A percentile compares a stretch with the other conserved stretches of the same genome.
These are phyloP conservation scores for Madurella mycetomatis DNA, from an alignment of 2,329 filamentous ascomycete species.

Conservation along the genomic window DNA sequence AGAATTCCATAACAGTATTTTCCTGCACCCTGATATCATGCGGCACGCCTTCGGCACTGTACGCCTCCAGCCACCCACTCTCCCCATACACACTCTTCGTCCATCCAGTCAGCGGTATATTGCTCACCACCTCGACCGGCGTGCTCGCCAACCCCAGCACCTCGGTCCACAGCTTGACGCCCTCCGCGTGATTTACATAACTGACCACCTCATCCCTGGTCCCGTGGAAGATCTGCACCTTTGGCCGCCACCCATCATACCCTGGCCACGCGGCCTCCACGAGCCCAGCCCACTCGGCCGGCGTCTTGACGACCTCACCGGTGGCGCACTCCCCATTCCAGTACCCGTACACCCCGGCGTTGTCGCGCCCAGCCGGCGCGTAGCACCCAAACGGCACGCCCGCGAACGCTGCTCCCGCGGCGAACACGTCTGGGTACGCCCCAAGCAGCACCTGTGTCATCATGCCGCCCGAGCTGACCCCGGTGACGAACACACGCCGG, in stretches of 20 bases:
- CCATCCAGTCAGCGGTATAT: conserved; percentile 36
- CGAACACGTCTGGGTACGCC: conserved; percentile 50
- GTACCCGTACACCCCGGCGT: conserved; percentile 30
- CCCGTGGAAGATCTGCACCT: conserved; percentile 56
- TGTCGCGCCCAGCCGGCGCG: conserved; percentile 28
- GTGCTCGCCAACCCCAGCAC: conserved; percentile 33
- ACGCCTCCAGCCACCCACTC: conserved; percentile 37
- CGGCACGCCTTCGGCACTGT: conserved; percentile 35
- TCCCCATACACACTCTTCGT: conserved; percentile 35
- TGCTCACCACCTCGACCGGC: conserved; percentile 26
- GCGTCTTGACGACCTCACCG: conserved; percentile 39
- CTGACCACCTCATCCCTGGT: conserved; percentile 46
- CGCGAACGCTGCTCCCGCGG: conserved; percentile 44
- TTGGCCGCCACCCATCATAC: conserved; percentile 48
- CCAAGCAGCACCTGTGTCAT: conserved; percentile 52
- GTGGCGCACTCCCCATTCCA: conserved; percentile 52
- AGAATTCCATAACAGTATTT: conserved; percentile 34
- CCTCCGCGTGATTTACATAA: conserved; percentile 51
- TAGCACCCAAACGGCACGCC: conserved; percentile 48
- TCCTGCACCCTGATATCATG: conserved; percentile 40
- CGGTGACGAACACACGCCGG: conserved; percentile 47
- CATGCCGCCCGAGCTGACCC: conserved; percentile 50
- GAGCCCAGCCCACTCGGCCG: conserved; percentile 33
- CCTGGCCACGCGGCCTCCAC: conserved; percentile 43
- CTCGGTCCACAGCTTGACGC: conserved; percentile 50